Evolutionary conservation across 257 asterid genomes (phyloP).

Genomic region (Solanum habrochaites): DNA sequence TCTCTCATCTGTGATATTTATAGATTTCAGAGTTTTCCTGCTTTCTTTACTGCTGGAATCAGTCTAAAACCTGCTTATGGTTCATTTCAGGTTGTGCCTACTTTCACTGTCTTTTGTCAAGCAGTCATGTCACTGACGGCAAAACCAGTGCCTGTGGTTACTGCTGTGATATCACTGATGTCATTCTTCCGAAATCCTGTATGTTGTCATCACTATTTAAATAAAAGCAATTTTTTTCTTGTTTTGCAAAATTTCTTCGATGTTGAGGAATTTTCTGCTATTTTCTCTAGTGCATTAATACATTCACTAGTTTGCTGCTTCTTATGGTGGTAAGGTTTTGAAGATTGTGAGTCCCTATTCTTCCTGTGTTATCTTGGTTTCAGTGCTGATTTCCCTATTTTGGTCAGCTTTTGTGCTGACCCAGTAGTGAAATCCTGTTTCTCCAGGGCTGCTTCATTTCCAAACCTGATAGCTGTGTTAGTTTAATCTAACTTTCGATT

Average conservation of each 20-base stretch:
- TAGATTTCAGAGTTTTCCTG: neutral
- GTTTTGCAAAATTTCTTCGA: neutral
- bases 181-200: constrained; percentile 62
- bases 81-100: constrained; percentile 45
- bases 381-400: neutral
- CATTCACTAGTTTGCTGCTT: neutral
- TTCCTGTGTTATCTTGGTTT: neutral
- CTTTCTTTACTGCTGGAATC: neutral
- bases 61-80: neutral
- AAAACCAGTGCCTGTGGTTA: constrained; percentile 66
- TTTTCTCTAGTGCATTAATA: neutral
- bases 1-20: neutral
- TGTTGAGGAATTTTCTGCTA: neutral
- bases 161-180: constrained; percentile 65
- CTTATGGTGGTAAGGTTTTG: neutral
- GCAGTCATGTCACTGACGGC: constrained; percentile 52
- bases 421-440: neutral
- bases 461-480: neutral
- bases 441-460: neutral
- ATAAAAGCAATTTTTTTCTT: neutral
- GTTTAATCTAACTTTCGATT: neutral
- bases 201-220: constrained; percentile 16
- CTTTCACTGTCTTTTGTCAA: constrained; percentile 41
- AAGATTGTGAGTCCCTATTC: neutral
- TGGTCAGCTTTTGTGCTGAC: neutral